Evolutionary conservation across 1,139 yeast genomes (phyloP).

Genomic region (Geotrichum fermentans): DNA sequence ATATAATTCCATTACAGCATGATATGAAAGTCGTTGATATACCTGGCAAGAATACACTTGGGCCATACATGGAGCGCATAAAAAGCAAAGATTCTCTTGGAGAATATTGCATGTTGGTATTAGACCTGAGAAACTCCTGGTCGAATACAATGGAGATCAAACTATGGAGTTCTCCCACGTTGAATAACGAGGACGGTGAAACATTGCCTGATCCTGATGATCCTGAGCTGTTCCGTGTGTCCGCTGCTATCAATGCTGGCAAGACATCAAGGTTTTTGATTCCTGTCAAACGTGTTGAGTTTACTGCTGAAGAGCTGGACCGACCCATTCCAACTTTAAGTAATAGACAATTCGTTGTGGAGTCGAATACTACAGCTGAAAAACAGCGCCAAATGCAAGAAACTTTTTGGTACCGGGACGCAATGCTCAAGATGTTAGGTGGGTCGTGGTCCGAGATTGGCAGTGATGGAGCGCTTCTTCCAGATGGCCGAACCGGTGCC

Average conservation of each 20-base stretch:
- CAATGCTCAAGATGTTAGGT: constrained; percentile 50
- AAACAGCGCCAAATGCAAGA: constrained; percentile 52
- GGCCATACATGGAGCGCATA: constrained; percentile 20
- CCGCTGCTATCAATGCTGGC: constrained; percentile 42
- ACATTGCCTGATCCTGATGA: no score
- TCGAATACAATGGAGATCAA: constrained; percentile 37
- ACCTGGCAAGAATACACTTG: constrained; percentile 11
- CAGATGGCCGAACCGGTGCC: constrained; percentile 44
- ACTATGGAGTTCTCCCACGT: constrained; percentile 36
- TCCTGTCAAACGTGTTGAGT: constrained; percentile 57
- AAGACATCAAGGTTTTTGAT: constrained; percentile 60
- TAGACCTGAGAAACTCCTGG: constrained; percentile 74
- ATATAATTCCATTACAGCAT: constrained; percentile 48
- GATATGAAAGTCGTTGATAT: constrained; percentile 19
- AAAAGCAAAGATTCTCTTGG: constrained; percentile 35
- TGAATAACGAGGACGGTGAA: constrained; percentile 25
- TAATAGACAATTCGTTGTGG: constrained; percentile 67
- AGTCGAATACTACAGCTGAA: constrained; percentile 51
- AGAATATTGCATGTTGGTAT: constrained; percentile 56
- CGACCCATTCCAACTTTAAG: constrained; percentile 69
- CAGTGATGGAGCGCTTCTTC: not conserved
- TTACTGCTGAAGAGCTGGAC: constrained; percentile 43
- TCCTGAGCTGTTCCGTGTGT: no score
- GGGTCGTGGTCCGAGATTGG: constrained; percentile 54
- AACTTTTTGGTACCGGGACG: constrained; percentile 76